Conservation (phyloP, 2,329 filamentous ascomycete species). For the Arachnopeziza araneosa region DNA sequence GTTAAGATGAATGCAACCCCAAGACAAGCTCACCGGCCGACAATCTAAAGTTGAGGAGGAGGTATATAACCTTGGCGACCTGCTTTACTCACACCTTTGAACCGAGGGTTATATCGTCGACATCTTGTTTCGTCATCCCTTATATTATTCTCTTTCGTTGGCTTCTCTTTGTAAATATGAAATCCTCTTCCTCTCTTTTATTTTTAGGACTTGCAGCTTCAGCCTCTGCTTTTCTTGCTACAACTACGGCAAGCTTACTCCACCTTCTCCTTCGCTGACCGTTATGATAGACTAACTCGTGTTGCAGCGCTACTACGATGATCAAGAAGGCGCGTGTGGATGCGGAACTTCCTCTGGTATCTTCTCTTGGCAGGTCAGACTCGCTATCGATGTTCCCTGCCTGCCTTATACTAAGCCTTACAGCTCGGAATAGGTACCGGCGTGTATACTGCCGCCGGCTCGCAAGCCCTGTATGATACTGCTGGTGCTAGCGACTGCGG, state of each 20-base stretch:
- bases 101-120: neutral
- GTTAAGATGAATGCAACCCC: neutral
- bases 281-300: neutral
- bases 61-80: neutral
- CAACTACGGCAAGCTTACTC: neutral
- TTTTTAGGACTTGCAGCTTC: neutral
- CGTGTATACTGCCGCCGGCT: constrained; percentile 26
- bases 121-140: neutral
- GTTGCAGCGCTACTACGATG: constrained; percentile 30
- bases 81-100: neutral
- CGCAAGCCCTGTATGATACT: constrained; percentile 20
- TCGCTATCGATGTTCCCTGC: neutral
- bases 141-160: neutral
- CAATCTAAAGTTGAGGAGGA: neutral
- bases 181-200: neutral
- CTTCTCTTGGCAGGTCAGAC: constrained; percentile 28
- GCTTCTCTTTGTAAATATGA: neutral
- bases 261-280: neutral
- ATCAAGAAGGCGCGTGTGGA: constrained; percentile 30
- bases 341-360: constrained; percentile 25
- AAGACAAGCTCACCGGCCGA: neutral
- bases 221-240: neutral
- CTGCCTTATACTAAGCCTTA: neutral
- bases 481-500: constrained; percentile 24
- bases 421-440: constrained; percentile 8